Percentiles rank a stretch among this genome's conserved stretches.
These are phyloP conservation scores for Silene noctiflora DNA, from an alignment of 179 eudicot species.

Conservation along the genomic window DNA sequence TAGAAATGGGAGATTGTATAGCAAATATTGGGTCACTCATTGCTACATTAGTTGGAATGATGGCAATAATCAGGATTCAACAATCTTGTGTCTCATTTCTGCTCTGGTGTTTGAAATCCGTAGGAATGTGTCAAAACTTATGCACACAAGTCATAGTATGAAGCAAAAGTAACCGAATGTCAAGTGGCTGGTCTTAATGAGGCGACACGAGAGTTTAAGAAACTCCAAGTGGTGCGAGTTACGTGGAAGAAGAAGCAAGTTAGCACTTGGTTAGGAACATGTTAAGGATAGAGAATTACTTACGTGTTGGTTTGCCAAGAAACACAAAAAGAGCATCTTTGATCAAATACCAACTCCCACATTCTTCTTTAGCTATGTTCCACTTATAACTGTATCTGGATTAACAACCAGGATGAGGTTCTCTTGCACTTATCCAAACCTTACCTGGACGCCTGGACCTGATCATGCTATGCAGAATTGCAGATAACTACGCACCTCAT, in stretches of 20 bases:
- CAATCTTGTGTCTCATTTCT: too few species aligned
- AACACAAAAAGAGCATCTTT: not conserved
- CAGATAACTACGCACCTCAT: not conserved
- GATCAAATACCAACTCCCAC: too few species aligned
- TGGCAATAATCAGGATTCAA: too few species aligned
- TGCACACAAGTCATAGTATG: too few species aligned
- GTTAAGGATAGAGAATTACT: not conserved
- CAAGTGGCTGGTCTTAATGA: too few species aligned
- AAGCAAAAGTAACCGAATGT: too few species aligned
- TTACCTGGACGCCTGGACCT: not conserved
- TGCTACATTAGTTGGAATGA: too few species aligned
- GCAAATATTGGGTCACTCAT: too few species aligned
- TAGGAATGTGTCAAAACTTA: too few species aligned
- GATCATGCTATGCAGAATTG: not conserved
- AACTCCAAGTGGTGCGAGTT: not conserved
- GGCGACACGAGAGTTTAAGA: not conserved
- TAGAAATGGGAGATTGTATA: too few species aligned
- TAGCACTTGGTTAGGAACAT: not conserved
- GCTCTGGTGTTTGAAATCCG: too few species aligned
- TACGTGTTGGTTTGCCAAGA: not conserved
- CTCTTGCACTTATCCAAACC: not conserved
- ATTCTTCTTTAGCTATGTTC: not conserved
- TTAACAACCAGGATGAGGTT: not conserved
- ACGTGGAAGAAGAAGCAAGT: not conserved
- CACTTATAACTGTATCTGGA: not conserved